Percentiles rank a stretch among this genome's conserved stretches.
These are phyloP conservation scores for Wickerhamomyces chambardii DNA, from an alignment of 805 yeast species.

Conservation along the genomic window DNA sequence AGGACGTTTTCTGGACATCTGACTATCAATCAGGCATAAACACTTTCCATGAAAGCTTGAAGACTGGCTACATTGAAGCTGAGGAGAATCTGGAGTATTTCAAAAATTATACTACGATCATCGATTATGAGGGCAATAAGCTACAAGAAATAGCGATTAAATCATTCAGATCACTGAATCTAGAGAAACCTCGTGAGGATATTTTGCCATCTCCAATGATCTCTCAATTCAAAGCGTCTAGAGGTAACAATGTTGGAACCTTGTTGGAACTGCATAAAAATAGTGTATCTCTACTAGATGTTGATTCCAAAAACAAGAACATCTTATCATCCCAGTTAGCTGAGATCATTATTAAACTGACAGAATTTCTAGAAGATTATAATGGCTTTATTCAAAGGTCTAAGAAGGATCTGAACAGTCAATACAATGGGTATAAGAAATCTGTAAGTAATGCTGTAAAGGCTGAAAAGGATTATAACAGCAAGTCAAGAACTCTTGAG, in stretches of 20 bases:
- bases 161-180: slow-evolving; percentile 2
- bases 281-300: neutral
- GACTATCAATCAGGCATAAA: slow-evolving; percentile 21
- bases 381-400: slow-evolving; percentile 5
- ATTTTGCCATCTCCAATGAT: neutral
- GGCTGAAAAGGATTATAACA: slow-evolving; percentile 6
- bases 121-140: slow-evolving; percentile 8
- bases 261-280: neutral
- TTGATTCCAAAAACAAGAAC: neutral
- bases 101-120: slow-evolving; percentile 8
- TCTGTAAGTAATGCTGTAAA: slow-evolving; percentile 2
- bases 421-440: slow-evolving; percentile 6
- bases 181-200: neutral
- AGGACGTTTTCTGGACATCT: slow-evolving; percentile 20
- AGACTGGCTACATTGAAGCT: slow-evolving; percentile 11
- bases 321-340: slow-evolving; percentile 4
- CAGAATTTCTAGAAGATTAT: slow-evolving; percentile 15
- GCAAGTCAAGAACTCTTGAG: slow-evolving; percentile 9
- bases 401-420: slow-evolving; percentile 3
- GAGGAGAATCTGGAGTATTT: slow-evolving; percentile 10
- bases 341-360: slow-evolving; percentile 7
- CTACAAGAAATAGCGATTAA: slow-evolving; percentile 3
- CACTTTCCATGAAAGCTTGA: slow-evolving; percentile 9
- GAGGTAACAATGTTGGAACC: neutral
- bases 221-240: neutral